Evolutionary conservation across 2,329 filamentous ascomycete species (phyloP).

Genomic region (Diaporthe aspalathi): DNA sequence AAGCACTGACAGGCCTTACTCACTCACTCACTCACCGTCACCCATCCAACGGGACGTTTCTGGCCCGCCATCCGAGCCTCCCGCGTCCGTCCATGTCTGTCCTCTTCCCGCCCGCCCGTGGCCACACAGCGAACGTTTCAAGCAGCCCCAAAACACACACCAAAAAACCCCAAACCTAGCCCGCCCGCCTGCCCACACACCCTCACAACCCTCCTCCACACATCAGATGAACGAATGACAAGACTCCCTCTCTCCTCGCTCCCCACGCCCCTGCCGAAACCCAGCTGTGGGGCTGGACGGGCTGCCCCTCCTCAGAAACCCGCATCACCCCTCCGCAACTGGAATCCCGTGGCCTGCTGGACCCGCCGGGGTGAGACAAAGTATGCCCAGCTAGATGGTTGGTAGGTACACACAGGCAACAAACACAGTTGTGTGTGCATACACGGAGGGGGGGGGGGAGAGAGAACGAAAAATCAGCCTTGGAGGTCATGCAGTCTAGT

Average conservation of each 20-base stretch:
- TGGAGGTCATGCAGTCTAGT: no score
- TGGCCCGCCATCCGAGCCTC: conserved; percentile 25
- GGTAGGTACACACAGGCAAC: no score
- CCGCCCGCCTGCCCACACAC: no score
- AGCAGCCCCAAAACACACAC: conserved; percentile 20
- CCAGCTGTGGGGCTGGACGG: not conserved
- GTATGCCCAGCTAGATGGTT: not conserved
- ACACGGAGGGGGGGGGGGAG: no score
- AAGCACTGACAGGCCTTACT: not conserved
- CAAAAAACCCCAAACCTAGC: not conserved
- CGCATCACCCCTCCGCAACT: conserved; percentile 16
- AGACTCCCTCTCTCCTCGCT: no score
- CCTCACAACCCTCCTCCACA: not conserved
- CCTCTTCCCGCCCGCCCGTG: not conserved
- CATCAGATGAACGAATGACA: conserved; percentile 22
- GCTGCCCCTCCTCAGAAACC: conserved; percentile 4
- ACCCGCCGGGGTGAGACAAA: conserved; percentile 5
- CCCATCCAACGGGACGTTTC: not conserved
- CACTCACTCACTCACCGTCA: no score
- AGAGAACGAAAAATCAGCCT: no score
- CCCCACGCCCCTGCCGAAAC: conserved; percentile 22
- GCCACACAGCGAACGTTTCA: conserved; percentile 26
- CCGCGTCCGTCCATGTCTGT: not conserved
- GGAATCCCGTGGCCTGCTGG: not conserved
- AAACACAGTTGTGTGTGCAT: no score